Evolutionary conservation across 805 yeast species (phyloP), one percentile per base, ranked within the genome.

Genomic region (Saccharomycopsis sp.): DNA sequence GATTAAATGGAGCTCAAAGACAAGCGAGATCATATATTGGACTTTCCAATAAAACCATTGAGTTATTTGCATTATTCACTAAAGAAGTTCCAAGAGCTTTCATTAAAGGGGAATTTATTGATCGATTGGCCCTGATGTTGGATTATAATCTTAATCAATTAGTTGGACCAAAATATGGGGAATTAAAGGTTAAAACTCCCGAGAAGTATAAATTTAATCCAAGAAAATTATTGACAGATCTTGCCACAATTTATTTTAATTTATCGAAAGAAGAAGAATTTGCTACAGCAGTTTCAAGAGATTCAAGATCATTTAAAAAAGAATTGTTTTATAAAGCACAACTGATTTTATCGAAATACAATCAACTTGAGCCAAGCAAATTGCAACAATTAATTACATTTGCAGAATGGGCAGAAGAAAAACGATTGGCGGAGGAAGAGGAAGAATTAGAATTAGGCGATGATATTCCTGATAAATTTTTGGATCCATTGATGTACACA

Each of bases 401-500:
- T 61, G 84, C 80, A 0, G 65, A 72, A 26, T 64, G 64, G n/a
- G 95, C 94, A 0, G 82, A 83, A 50, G 58, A 62, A 32, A 74
- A 77, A 41, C 74, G 77, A 56, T 54, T 68, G 24, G 67, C 66
- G 11, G 90, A 84, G 49, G 94, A 83, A 53, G 85, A 78, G 51
- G 95, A 86, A 58, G 97, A 90, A 52, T 58, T 77, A 51, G 96
- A 87, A 59, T 70, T 86, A 54, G 97, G 95, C 21, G 52, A 49
- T 22, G 98, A 93, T 43, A 75, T 85, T 14, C 99, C 99, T 0
- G 98, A 93, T 59, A 97, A 93, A 61, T 93, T 81, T 59, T 74
- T 93, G 54, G 99, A 93, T 67, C 99, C 99, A 11, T 74, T 93
- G 56, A 90, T 93, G 97, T 93, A 72, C 62, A 85, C 96, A 1